Evolutionary conservation across 1,139 yeast species (phyloP), one percentile per base, ranked within the genome.

Genomic region (Kodamaea suecica): DNA sequence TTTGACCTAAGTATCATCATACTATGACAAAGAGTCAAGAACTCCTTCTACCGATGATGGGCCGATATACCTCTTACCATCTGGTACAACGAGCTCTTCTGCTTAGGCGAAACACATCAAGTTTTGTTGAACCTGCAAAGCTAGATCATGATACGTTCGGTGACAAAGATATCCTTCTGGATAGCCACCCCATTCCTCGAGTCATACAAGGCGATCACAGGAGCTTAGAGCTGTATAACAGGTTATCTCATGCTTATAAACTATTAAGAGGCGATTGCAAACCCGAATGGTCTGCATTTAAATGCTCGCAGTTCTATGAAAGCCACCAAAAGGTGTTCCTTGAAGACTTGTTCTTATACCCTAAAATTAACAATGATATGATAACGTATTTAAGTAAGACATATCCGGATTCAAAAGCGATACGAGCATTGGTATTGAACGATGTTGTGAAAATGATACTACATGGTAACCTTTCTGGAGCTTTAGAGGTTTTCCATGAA

Each of bases 271-370:
- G 43, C 25, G 35, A 35, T 11, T 29, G 41, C 17, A 39, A 38
- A 25, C 47, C 51, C 36, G 42, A 44, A 19, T 36, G 46, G 36
- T 29, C 52, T 3, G 44, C 47, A 4, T 19, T 35, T 27, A 43
- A 45, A 19, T 55, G 59, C 38, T 31, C 41, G 14, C 36, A 44
- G 17, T 19, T 49, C 11, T 58, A 57, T 33, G 25, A 34, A 4
- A 15, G 27, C 2, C 17, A 23, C 7, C 28, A 34, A 5, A 31
- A 36, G 7, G 37, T 38, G 7, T 40, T 59, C 9, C 33, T 55
- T 4, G 48, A 47, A 16, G 64, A 59, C 31, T 37, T 56, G 24
- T 39, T 57, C 41, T 37, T 33, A 12, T 48, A 38, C 28, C 54
- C 58, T 6, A 31, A 43, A 23, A 40, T 48, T 33, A 50, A 55